A percentile compares a stretch with the other conserved stretches of the same genome.
Evolutionary conservation across 257 asterid species (phyloP).

Genomic region (Coffea eugenioides): DNA sequence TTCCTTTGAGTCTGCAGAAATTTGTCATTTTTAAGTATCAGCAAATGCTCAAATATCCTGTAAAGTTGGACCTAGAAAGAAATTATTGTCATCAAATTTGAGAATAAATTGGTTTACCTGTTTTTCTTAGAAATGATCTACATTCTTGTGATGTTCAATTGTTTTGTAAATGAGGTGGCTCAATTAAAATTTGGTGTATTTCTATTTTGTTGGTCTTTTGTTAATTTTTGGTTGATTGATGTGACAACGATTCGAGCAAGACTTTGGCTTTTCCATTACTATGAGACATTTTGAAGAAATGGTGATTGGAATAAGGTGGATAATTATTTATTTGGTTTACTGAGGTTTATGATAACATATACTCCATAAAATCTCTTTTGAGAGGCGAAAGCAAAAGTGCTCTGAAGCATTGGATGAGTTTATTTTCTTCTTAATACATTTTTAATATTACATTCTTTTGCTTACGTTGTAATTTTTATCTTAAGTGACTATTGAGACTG

Average conservation of each 20-base stretch:
- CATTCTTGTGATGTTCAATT: neutral
- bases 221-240: conserved; percentile 4
- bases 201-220: neutral
- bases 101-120: neutral
- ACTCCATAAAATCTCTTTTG: conserved; percentile 55
- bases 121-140: neutral
- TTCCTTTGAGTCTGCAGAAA: neutral
- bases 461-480: neutral
- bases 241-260: conserved; percentile 48
- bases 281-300: conserved; percentile 53
- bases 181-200: neutral
- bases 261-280: conserved; percentile 54
- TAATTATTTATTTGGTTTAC: conserved; percentile 55
- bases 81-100: neutral
- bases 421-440: neutral
- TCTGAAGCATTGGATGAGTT: conserved; percentile 51
- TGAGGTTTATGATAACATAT: conserved; percentile 54
- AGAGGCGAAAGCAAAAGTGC: conserved; percentile 58
- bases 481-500: neutral
- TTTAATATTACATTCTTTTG: neutral
- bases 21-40: neutral
- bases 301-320: conserved; percentile 63
- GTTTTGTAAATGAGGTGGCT: neutral
- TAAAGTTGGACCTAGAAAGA: neutral
- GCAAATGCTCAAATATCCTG: neutral